phyloP scores from a whole-genome alignment of 2,329 filamentous ascomycete genomes.

The Tolypocladium capitatum region DNA sequence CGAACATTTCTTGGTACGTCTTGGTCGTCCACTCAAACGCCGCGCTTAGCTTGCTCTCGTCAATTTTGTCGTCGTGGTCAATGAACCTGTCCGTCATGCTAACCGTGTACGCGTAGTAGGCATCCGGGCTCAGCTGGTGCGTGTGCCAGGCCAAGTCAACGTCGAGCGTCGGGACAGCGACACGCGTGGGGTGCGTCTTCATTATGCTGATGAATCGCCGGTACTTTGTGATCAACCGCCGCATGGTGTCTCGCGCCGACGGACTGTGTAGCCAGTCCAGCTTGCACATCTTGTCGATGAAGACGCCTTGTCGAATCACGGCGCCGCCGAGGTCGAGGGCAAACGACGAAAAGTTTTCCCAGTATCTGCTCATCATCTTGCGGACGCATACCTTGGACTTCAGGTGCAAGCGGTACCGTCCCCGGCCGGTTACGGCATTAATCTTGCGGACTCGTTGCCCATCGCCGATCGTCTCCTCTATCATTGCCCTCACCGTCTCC shows the following conservation, averaged over 20 bases:
- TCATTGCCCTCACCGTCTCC: constrained; percentile 32
- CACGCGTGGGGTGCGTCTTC: constrained; percentile 24
- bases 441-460: constrained; percentile 23
- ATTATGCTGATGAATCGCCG: constrained; percentile 50
- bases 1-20: constrained; percentile 50
- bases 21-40: constrained; percentile 60
- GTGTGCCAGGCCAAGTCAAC: constrained; percentile 72
- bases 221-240: constrained; percentile 51
- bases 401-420: constrained; percentile 9
- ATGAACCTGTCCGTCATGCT: constrained; percentile 42
- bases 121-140: constrained; percentile 53
- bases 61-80: constrained; percentile 76
- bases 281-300: constrained; percentile 59
- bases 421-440: constrained; percentile 15
- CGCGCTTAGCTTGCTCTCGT: constrained; percentile 47
- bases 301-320: constrained; percentile 51
- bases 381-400: constrained; percentile 34
- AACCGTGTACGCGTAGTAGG: constrained; percentile 49
- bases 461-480: constrained; percentile 33
- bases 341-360: constrained; percentile 53
- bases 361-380: constrained; percentile 59
- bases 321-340: constrained; percentile 52
- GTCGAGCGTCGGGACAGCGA: constrained; percentile 59
- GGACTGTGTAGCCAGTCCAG: constrained; percentile 72
- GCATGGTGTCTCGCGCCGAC: constrained; percentile 47